Evolutionary conservation across 352 stramenopile genomes (phyloP).

Genomic region (Plasmopara viticola): DNA sequence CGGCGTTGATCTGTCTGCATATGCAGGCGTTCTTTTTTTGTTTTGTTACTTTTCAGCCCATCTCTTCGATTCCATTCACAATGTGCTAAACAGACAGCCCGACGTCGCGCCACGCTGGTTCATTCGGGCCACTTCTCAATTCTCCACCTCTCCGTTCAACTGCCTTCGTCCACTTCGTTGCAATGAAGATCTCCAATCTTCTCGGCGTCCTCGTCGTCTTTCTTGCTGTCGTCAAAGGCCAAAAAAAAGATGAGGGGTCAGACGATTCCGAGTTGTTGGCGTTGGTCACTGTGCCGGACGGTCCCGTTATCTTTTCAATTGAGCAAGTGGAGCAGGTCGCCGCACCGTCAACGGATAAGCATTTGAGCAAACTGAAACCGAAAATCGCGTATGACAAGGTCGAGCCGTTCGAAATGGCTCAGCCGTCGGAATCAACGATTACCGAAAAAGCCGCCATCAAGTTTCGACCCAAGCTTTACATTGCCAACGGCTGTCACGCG

Average conservation of each 20-base stretch:
- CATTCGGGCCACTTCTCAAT: conserved; percentile 7
- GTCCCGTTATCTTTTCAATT: conserved; percentile 4
- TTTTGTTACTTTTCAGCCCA: no score
- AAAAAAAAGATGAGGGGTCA: conserved; percentile 4
- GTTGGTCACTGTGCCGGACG: conserved; percentile 8
- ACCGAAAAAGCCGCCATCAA: conserved; percentile 14
- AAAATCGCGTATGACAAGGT: conserved; percentile 12
- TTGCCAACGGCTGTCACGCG: conserved; percentile 10
- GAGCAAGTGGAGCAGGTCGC: background rate
- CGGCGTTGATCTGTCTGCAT: no score
- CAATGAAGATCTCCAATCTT: conserved; percentile 6
- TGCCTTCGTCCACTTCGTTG: background rate
- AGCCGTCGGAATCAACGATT: conserved; percentile 3
- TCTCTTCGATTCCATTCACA: no score
- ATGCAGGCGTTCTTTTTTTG: no score
- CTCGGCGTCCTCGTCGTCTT: conserved; percentile 2
- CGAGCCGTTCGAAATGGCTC: conserved; percentile 7
- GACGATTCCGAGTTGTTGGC: no score
- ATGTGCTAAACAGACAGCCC: no score
- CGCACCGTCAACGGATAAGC: conserved; percentile 3
- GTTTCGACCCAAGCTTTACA: conserved; percentile 8
- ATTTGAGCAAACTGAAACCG: background rate
- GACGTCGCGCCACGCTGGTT: no score
- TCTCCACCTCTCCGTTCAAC: background rate
- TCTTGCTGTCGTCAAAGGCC: background rate